A percentile compares a stretch with the other conserved stretches of the same genome.
Evolutionary conservation across 176 grass and related monocot species (phyloP).

Genomic region (Bothriochloa decipiens): DNA sequence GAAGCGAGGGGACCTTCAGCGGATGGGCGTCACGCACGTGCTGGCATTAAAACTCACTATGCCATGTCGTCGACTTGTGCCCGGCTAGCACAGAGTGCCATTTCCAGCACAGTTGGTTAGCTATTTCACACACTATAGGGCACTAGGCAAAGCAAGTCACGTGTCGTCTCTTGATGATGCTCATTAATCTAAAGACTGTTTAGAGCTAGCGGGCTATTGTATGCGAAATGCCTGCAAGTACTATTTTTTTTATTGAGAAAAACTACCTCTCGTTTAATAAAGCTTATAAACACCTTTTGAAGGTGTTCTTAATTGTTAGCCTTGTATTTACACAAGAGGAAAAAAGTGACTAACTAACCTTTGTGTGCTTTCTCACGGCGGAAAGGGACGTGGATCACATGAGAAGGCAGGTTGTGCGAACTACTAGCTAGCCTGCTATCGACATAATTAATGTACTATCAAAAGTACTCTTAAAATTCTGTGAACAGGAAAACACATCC

Average conservation of each 20-base stretch:
- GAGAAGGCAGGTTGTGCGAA: not conserved
- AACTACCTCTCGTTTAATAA: no score
- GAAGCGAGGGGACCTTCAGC: not conserved
- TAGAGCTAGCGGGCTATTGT: no score
- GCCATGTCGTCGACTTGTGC: not conserved
- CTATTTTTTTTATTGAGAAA: no score
- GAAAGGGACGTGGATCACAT: slow-evolving; percentile 19
- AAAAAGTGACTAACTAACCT: not conserved
- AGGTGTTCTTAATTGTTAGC: no score
- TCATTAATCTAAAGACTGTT: not conserved
- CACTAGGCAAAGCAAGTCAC: not conserved
- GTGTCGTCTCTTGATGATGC: not conserved
- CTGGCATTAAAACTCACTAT: slow-evolving; percentile 35
- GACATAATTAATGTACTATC: not conserved
- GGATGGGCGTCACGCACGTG: slow-evolving; percentile 33
- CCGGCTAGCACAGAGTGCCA: not conserved
- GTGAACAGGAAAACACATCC: not conserved
- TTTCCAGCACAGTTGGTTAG: not conserved
- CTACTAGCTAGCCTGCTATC: not conserved
- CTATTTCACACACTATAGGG: no score
- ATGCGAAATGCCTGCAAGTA: no score
- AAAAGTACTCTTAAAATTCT: not conserved
- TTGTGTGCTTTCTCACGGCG: not conserved
- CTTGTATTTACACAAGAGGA: no score
- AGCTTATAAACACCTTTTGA: no score